phyloP scores from a whole-genome alignment of 306 rosid genomes.

The Pyrus betulifolia region DNA sequence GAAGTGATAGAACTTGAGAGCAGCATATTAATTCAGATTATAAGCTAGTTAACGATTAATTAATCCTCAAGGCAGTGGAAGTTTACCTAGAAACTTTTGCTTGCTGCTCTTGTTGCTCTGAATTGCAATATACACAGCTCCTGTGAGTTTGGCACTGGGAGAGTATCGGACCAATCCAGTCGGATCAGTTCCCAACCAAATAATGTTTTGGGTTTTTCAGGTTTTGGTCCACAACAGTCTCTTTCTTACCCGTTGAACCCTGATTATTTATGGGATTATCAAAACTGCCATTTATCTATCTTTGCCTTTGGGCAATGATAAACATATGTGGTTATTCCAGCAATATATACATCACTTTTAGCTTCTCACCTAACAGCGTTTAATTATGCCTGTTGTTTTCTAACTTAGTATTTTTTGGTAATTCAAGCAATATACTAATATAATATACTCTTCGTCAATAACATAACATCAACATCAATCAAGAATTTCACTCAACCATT shows the following conservation, averaged over 20 bases:
- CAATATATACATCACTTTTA: too few species aligned
- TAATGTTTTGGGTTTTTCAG: background rate
- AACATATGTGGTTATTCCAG: too few species aligned
- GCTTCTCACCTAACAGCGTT: too few species aligned
- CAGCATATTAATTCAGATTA: background rate
- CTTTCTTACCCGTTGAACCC: background rate
- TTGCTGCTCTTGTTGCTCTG: background rate
- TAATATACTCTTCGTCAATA: too few species aligned
- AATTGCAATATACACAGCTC: background rate
- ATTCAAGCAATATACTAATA: too few species aligned
- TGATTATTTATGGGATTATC: background rate
- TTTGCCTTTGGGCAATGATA: background rate
- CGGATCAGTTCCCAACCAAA: background rate
- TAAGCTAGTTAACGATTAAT: too few species aligned
- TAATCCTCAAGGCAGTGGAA: background rate
- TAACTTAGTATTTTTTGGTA: too few species aligned
- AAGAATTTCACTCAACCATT: too few species aligned
- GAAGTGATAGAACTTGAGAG: conserved; percentile 7
- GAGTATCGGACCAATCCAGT: background rate
- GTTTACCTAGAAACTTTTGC: background rate
- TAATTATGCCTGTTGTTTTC: too few species aligned
- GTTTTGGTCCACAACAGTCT: background rate
- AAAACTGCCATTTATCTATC: background rate
- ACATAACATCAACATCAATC: too few species aligned
- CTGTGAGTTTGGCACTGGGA: background rate